These are phyloP conservation scores for Mycena filopes DNA, from an alignment of 768 basidiomycete genomes.

Conservation along the genomic window DNA sequence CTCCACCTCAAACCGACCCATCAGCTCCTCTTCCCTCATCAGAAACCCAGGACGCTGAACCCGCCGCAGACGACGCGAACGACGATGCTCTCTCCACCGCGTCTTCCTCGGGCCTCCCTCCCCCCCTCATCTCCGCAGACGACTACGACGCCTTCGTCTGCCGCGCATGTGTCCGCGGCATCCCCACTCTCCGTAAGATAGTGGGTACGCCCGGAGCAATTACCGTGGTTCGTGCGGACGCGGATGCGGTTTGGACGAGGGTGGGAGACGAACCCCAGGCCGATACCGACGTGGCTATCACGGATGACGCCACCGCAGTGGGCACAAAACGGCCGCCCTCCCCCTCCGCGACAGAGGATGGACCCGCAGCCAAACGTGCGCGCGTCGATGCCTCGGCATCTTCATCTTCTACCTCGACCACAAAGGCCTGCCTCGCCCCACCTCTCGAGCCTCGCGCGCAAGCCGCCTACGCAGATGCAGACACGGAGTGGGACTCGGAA, in stretches of 20 bases:
- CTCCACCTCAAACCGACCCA: neutral
- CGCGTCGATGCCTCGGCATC: slow-evolving; percentile 11
- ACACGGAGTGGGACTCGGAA: slow-evolving; percentile 36
- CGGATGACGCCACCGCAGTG: slow-evolving; percentile 24
- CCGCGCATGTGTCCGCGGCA: slow-evolving; percentile 69
- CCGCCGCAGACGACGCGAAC: slow-evolving; percentile 46
- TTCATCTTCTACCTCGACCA: neutral
- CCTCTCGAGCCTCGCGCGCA: slow-evolving; percentile 56
- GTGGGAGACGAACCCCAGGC: slow-evolving; percentile 46
- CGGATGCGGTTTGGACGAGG: slow-evolving; percentile 61
- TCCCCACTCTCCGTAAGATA: slow-evolving; percentile 63
- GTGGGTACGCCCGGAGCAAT: slow-evolving; percentile 77
- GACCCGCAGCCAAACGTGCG: slow-evolving; percentile 50
- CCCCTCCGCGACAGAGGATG: slow-evolving; percentile 40
- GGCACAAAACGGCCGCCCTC: slow-evolving; percentile 60
- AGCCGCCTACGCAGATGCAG: slow-evolving; percentile 50
- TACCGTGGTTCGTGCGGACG: slow-evolving; percentile 69
- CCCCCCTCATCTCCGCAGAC: slow-evolving; percentile 69
- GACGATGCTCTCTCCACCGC: slow-evolving; percentile 66
- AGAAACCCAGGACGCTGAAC: neutral
- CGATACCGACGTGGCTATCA: slow-evolving; percentile 35
- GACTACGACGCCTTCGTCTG: slow-evolving; percentile 86
- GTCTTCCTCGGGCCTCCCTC: slow-evolving; percentile 74
- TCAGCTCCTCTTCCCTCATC: neutral
- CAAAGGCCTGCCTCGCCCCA: slow-evolving; percentile 67